Evolutionary conservation across 2,329 filamentous ascomycete genomes (phyloP), one percentile per base, ranked within the genome.

Genomic region (Aspergillus ustus): DNA sequence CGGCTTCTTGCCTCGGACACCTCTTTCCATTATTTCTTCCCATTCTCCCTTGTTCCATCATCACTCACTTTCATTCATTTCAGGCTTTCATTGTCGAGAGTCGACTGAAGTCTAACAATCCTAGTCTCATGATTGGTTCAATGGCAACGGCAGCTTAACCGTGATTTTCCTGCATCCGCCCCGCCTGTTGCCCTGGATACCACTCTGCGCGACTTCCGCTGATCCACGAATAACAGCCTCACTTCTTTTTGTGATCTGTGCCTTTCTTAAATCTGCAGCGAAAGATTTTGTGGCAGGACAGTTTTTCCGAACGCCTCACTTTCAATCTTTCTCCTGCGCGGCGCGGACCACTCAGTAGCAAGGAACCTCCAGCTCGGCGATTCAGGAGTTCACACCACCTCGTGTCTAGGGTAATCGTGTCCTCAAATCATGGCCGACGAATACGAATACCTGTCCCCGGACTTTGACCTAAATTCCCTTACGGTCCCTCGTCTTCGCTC

Each of bases 401-500:
- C 45, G 25, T 19, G 9, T 51, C 53, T 43, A 49, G 34, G 53
- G 43, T 51, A 51, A n/a, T 57, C 49, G 50, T 57, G 50, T 44
- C 48, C 52, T 55, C 57, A 44, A 64, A 70, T 44, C 68, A 79
- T 79, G 77, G 74, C 74, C 71, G 81, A 87, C 66, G 91, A 93
- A 68, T 78, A 89, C 68, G 91, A 92, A 68, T 99, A 98, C 75
- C 88, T 98, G 34, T 88, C 93, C 73, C 85, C 91, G 58, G 91
- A 87, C 70, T 98, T 97, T 75, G 92, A 99, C 75, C 88, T 95
- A 20, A 84, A 85, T 73, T 87, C 85, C 66, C 86, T 98, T 66
- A 98, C 93, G 1, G 88, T 98, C 53, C 93, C 95, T 29, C 90
- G 91, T 50, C 83, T 99, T 69, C 91, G 95, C 71, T 94, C 91